Conservation (phyloP, 164 flowering plant genomes). For the Hamamelis virginiana region DNA sequence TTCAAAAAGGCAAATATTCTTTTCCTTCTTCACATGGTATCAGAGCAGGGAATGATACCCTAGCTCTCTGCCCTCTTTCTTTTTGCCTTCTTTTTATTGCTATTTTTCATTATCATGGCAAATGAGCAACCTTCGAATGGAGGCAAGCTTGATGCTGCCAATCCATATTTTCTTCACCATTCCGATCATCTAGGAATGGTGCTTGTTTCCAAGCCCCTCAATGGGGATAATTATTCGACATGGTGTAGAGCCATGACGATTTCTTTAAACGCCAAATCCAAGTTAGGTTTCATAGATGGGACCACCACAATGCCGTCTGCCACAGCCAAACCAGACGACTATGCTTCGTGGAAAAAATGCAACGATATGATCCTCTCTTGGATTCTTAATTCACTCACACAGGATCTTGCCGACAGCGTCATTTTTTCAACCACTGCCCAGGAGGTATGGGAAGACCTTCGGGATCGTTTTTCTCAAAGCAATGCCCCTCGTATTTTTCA, state of each 20-base stretch:
- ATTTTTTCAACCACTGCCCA: conserved; percentile 5
- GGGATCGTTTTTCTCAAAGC: conserved; percentile 8
- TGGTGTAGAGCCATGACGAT: no score
- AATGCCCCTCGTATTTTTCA: conserved; percentile 15
- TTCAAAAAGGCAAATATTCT: background rate
- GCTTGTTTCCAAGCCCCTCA: conserved; percentile 14
- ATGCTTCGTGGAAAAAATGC: conserved; percentile 12
- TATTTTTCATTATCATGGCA: no score
- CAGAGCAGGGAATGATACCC: no score
- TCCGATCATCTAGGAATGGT: conserved; percentile 12
- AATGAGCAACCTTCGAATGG: no score
- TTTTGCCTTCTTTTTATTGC: no score
- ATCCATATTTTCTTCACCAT: conserved; percentile 16
- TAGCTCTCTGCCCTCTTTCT: no score
- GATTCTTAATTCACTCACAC: no score
- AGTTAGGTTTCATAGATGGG: conserved; percentile 13
- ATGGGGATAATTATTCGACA: no score
- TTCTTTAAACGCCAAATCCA: conserved; percentile 12
- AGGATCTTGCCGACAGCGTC: conserved; percentile 11
- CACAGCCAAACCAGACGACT: conserved; percentile 9
- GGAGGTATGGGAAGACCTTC: no score
- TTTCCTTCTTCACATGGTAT: no score
- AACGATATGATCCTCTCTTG: conserved; percentile 1
- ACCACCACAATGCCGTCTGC: conserved; percentile 6
- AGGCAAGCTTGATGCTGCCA: no score